Evolutionary conservation across 2,329 filamentous ascomycete species (phyloP).

Genomic region (Xylariaceae sp.): DNA sequence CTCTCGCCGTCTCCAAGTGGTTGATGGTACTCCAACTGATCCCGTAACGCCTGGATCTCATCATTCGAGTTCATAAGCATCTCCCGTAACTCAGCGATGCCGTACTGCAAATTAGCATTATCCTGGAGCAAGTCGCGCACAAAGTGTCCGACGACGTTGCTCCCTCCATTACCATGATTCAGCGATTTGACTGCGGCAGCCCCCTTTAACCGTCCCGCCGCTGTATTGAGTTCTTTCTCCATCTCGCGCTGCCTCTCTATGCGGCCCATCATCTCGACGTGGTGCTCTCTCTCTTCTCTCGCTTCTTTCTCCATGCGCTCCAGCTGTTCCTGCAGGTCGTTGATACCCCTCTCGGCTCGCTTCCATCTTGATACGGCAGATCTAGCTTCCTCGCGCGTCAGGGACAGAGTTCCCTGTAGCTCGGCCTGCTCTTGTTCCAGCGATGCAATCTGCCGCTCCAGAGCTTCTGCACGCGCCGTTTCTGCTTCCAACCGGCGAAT

Average conservation of each 20-base stretch:
- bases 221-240: constrained; percentile 80
- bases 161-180: constrained; percentile 62
- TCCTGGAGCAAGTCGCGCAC: constrained; percentile 95
- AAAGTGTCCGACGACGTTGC: constrained; percentile 87
- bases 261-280: constrained; percentile 78
- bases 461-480: constrained; percentile 73
- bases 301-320: constrained; percentile 88
- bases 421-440: constrained; percentile 82
- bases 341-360: constrained; percentile 79
- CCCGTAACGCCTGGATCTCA: constrained; percentile 85
- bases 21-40: constrained; percentile 81
- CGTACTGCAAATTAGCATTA: constrained; percentile 90
- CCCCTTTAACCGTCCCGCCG: constrained; percentile 80
- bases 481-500: constrained; percentile 76
- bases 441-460: constrained; percentile 79
- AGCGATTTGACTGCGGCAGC: constrained; percentile 75
- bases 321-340: constrained; percentile 82
- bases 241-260: constrained; percentile 85
- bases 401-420: constrained; percentile 70
- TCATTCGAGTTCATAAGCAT: constrained; percentile 92
- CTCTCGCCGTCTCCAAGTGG: constrained; percentile 58
- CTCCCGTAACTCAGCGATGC: constrained; percentile 88
- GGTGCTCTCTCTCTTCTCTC: constrained; percentile 77
- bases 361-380: constrained; percentile 84
- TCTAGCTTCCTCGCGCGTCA: constrained; percentile 75